Percentiles rank a stretch among this genome's conserved stretches.
Evolutionary conservation across 1,284 basidiomycete species (phyloP).

Genomic region (Bjerkandera adusta): DNA sequence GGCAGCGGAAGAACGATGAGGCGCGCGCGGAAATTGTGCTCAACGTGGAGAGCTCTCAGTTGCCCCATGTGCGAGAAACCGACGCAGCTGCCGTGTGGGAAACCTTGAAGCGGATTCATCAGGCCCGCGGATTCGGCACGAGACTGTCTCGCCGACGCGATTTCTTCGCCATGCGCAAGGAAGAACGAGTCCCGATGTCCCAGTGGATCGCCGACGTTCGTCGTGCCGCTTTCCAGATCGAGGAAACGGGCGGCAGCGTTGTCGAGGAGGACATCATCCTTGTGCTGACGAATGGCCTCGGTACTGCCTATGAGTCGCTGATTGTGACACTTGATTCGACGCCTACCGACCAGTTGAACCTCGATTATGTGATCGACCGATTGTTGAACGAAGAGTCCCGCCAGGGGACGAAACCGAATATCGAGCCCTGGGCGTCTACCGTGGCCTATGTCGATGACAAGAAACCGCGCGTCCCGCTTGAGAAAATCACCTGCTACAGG

Average conservation of each 20-base stretch:
- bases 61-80: conserved; percentile 27
- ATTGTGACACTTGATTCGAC: no score
- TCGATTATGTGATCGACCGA: no score
- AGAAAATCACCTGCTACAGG: no score
- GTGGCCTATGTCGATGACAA: no score
- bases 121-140: conserved; percentile 30
- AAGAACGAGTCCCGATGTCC: conserved; percentile 25
- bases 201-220: conserved; percentile 31
- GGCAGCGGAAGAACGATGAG: conserved; percentile 24
- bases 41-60: conserved; percentile 30
- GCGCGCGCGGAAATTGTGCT: conserved; percentile 31
- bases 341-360: no score
- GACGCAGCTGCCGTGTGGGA: conserved; percentile 31
- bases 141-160: conserved; percentile 22
- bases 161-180: conserved; percentile 29
- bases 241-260: conserved; percentile 21
- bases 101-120: conserved; percentile 28
- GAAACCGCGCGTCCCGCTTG: no score
- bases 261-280: no score
- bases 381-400: no score
- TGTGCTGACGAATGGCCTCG: no score
- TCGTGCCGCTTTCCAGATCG: conserved; percentile 21
- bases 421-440: no score
- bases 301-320: no score
- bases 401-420: no score